Conservation (phyloP, 2,329 filamentous ascomycete species). For the Colletotrichum sp. region DNA sequence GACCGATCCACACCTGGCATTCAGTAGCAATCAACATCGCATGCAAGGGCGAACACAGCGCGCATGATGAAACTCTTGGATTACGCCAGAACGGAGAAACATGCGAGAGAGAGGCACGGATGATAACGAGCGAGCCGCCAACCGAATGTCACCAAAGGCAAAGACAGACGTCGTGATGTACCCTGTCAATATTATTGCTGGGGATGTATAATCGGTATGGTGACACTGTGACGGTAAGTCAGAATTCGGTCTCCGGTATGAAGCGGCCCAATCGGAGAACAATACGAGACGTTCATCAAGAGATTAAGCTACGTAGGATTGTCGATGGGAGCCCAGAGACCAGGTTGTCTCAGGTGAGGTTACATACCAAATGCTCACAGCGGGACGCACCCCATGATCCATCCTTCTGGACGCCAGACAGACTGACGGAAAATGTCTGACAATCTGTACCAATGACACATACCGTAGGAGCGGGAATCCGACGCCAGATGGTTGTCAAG, state of each 20-base stretch:
- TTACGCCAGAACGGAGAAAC: neutral
- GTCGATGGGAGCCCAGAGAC: neutral
- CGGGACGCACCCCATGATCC: neutral
- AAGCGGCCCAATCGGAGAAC: conserved; percentile 4
- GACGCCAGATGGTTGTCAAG: neutral
- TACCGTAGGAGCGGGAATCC: neutral
- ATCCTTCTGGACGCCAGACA: neutral
- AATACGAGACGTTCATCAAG: neutral
- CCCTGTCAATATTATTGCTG: neutral
- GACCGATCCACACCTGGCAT: neutral
- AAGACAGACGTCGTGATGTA: neutral
- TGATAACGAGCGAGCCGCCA: neutral
- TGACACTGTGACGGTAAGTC: neutral
- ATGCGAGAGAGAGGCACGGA: neutral
- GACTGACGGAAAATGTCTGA: neutral
- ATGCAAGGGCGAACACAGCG: neutral
- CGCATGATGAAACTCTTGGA: neutral
- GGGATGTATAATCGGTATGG: neutral
- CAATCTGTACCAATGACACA: neutral
- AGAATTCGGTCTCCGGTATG: neutral
- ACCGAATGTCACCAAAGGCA: neutral
- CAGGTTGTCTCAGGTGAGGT: neutral
- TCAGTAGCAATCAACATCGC: neutral
- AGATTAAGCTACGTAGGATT: neutral
- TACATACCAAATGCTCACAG: neutral